Evolutionary conservation across 768 basidiomycete species (phyloP).

Genomic region (Russula sp.): DNA sequence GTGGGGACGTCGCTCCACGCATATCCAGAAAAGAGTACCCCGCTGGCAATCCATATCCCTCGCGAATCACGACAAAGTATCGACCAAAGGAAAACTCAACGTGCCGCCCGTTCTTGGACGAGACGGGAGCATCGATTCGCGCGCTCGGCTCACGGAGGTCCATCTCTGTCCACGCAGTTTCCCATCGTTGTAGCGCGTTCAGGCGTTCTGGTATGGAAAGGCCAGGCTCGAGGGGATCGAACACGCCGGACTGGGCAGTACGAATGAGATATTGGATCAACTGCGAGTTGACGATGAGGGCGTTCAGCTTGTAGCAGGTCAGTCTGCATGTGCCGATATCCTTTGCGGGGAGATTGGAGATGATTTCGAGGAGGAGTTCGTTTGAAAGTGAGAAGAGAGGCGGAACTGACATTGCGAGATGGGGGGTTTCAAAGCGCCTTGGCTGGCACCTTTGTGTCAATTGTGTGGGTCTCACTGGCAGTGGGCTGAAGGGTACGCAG

Average conservation of each 20-base stretch:
- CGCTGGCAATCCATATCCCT: slow-evolving; percentile 5
- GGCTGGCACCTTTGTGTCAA: too few relatives aligned
- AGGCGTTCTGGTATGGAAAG: slow-evolving; percentile 6
- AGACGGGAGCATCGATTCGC: background rate
- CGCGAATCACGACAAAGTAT: slow-evolving; percentile 12
- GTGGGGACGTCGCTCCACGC: background rate
- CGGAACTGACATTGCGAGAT: background rate
- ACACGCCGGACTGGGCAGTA: slow-evolving; percentile 16
- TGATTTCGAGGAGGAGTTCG: slow-evolving; percentile 11
- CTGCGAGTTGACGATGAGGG: background rate
- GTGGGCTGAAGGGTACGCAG: background rate
- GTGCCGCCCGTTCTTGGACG: background rate
- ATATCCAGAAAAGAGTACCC: slow-evolving; percentile 15
- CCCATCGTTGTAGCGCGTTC: background rate
- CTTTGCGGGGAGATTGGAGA: background rate
- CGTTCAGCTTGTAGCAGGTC: slow-evolving; percentile 1
- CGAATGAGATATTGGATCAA: slow-evolving; percentile 4
- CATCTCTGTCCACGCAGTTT: background rate
- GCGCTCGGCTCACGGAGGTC: background rate
- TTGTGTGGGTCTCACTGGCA: too few relatives aligned
- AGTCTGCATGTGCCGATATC: background rate
- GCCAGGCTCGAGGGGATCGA: slow-evolving; percentile 9
- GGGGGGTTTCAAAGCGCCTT: background rate
- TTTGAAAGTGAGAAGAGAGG: slow-evolving; percentile 11
- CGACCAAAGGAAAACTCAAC: slow-evolving; percentile 12